These are phyloP conservation scores for Ophiosphaerella herpotricha DNA, from an alignment of 2,329 filamentous ascomycete genomes.

Conservation along the genomic window DNA sequence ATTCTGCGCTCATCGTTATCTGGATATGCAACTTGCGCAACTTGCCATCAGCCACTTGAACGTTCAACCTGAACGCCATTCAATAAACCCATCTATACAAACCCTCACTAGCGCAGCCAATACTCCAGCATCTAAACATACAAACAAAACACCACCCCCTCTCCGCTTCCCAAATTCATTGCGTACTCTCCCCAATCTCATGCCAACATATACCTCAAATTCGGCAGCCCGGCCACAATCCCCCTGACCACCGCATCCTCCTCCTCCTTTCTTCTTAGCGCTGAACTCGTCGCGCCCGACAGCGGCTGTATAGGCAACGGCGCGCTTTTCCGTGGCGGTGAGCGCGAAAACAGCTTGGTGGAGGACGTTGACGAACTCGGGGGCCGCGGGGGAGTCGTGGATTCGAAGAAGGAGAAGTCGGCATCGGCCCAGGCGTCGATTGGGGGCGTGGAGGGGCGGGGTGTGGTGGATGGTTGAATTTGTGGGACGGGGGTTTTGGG, in stretches of 20 bases:
- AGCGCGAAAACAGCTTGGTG: slow-evolving; percentile 21
- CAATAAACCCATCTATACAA: neutral
- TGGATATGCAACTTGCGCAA: too few relatives aligned
- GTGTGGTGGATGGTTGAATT: slow-evolving; percentile 11
- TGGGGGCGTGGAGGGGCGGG: slow-evolving; percentile 5
- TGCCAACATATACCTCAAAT: slow-evolving; percentile 41
- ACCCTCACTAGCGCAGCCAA: too few relatives aligned
- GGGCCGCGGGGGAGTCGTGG: slow-evolving; percentile 5
- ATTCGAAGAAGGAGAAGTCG: slow-evolving; percentile 40
- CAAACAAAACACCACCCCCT: neutral
- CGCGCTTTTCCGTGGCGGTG: slow-evolving; percentile 19
- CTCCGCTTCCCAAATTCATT: neutral
- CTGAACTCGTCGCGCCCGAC: slow-evolving; percentile 29
- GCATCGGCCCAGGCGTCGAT: slow-evolving; percentile 18
- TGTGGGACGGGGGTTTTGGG: neutral
- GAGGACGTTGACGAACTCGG: slow-evolving; percentile 8
- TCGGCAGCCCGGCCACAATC: slow-evolving; percentile 34
- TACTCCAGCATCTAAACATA: neutral
- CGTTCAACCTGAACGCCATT: too few relatives aligned
- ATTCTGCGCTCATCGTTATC: too few relatives aligned
- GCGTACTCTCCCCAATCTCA: neutral
- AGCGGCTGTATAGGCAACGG: slow-evolving; percentile 27
- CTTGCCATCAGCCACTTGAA: too few relatives aligned
- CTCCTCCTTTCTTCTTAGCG: slow-evolving; percentile 30
- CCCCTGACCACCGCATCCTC: slow-evolving; percentile 33